Evolutionary conservation across 306 rosid genomes (phyloP).

Genomic region (Medicago lupulina): DNA sequence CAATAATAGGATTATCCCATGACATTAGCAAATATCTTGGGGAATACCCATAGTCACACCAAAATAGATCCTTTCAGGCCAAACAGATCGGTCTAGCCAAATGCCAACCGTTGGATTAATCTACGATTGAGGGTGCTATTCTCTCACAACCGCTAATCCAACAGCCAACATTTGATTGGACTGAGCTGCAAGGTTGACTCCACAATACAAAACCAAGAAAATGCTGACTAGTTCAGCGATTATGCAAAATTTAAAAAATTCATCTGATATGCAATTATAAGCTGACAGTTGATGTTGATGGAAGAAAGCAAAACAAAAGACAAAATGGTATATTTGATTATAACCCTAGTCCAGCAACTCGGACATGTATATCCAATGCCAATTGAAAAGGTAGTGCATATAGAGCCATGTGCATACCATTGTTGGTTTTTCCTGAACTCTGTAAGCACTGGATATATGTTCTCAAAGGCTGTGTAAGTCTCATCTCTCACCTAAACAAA

Average conservation of each 20-base stretch:
- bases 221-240: neutral
- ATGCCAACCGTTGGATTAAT: neutral
- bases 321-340: neutral
- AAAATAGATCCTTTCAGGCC: neutral
- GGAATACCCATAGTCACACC: neutral
- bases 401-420: constrained; percentile 50
- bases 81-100: neutral
- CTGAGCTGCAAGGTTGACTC: neutral
- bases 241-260: neutral
- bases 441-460: constrained; percentile 21
- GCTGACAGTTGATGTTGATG: neutral
- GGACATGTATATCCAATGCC: constrained; percentile 16
- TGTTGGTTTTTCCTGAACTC: constrained; percentile 25
- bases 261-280: neutral
- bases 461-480: constrained; percentile 24
- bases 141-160: neutral
- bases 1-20: constrained; percentile 31
- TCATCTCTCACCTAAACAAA: constrained; percentile 19
- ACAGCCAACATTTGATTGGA: neutral
- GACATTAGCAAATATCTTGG: constrained; percentile 13
- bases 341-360: constrained; percentile 13
- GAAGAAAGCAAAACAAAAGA: neutral
- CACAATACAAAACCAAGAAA: constrained; percentile 1
- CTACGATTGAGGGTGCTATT: neutral
- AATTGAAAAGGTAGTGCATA: constrained; percentile 1